phyloP scores from a whole-genome alignment of 2,329 filamentous ascomycete genomes.

The Cytospora schulzeri region DNA sequence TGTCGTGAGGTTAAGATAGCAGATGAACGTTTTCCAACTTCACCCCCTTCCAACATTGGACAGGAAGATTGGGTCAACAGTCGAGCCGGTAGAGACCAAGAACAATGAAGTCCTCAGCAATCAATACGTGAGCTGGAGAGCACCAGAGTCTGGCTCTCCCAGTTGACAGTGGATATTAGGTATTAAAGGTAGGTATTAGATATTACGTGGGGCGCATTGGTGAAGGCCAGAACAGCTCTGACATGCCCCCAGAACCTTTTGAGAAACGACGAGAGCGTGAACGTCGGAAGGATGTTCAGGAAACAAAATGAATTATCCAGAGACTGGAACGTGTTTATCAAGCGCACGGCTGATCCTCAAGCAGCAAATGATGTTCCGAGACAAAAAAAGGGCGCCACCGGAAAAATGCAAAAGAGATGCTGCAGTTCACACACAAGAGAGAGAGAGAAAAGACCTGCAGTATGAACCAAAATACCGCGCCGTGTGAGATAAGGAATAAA shows the following conservation, averaged over 20 bases:
- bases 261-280: not conserved
- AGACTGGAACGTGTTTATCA: slow-evolving; percentile 24
- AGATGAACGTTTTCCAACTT: not conserved
- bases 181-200: slow-evolving; percentile 30
- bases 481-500: slow-evolving; percentile 8
- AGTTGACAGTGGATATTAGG: slow-evolving; percentile 30
- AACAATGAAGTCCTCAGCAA: slow-evolving; percentile 22
- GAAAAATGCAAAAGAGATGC: slow-evolving; percentile 15
- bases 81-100: slow-evolving; percentile 8
- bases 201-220: slow-evolving; percentile 35
- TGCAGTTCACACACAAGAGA: too few relatives aligned
- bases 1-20: not conserved
- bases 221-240: slow-evolving; percentile 15
- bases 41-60: not conserved
- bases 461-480: slow-evolving; percentile 15
- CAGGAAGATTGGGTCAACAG: not conserved
- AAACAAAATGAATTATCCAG: slow-evolving; percentile 14
- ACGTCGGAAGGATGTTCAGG: slow-evolving; percentile 5
- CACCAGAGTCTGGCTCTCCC: slow-evolving; percentile 31
- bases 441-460: slow-evolving; percentile 17
- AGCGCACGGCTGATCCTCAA: slow-evolving; percentile 8
- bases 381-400: slow-evolving; percentile 20
- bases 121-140: slow-evolving; percentile 25
- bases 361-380: slow-evolving; percentile 16
- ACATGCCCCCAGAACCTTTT: slow-evolving; percentile 1